Evolutionary conservation across 2,329 filamentous ascomycete genomes (phyloP).

Genomic region (Cercospora nicotianae): DNA sequence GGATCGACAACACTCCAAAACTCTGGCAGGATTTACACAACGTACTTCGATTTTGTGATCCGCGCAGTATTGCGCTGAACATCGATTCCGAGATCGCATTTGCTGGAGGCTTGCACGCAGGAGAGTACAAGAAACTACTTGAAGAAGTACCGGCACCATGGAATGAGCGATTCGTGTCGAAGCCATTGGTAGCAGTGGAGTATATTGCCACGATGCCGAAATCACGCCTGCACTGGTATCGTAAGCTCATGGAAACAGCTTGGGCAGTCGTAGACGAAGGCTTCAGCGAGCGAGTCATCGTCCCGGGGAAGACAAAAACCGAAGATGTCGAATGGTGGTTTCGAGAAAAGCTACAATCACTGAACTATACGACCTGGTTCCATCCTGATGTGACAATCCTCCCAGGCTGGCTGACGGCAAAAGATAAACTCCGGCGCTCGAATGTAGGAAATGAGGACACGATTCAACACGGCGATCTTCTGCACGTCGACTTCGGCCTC

Average conservation of each 20-base stretch:
- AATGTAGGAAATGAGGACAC: background rate
- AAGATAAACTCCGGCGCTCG: background rate
- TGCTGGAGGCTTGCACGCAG: slow-evolving; percentile 24
- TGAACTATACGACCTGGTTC: slow-evolving; percentile 30
- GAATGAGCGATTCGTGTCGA: slow-evolving; percentile 16
- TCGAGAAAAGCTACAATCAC: slow-evolving; percentile 23
- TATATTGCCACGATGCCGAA: slow-evolving; percentile 26
- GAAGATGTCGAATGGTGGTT: slow-evolving; percentile 30
- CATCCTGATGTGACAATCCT: slow-evolving; percentile 25
- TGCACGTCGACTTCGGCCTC: slow-evolving; percentile 28
- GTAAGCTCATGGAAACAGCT: slow-evolving; percentile 24
- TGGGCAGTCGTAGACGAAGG: slow-evolving; percentile 26
- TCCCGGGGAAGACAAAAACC: slow-evolving; percentile 20
- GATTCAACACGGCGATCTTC: slow-evolving; percentile 23
- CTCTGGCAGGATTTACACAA: slow-evolving; percentile 18
- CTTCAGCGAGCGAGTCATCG: slow-evolving; percentile 22
- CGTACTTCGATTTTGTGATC: slow-evolving; percentile 17
- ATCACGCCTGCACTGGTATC: slow-evolving; percentile 23
- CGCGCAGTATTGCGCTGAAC: slow-evolving; percentile 21
- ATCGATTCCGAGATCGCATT: slow-evolving; percentile 25
- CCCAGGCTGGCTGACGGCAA: background rate
- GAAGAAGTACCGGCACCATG: slow-evolving; percentile 16
- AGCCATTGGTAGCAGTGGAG: slow-evolving; percentile 26
- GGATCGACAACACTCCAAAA: slow-evolving; percentile 25
- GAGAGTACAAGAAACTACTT: slow-evolving; percentile 15